Percentiles rank a stretch among this genome's conserved stretches.
phyloP scores from a whole-genome alignment of 169 alveolate genomes.

The Blepharisma undulans region DNA sequence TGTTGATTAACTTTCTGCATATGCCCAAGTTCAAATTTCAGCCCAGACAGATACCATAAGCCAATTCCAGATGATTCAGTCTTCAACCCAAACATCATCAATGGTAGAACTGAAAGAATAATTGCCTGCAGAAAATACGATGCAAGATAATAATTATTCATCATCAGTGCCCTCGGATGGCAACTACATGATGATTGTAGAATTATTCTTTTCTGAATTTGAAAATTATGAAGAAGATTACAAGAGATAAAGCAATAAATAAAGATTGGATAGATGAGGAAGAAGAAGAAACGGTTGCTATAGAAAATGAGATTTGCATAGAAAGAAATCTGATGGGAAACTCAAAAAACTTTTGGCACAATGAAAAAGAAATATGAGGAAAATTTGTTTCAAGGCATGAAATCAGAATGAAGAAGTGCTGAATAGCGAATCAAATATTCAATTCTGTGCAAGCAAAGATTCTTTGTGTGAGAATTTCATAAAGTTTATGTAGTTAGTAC shows the following conservation, averaged over 20 bases:
- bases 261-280: too few species aligned
- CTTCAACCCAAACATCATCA: background rate
- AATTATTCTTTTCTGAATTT: background rate
- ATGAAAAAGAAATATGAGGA: background rate
- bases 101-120: background rate
- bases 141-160: background rate
- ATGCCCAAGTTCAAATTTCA: background rate
- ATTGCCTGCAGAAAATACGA: background rate
- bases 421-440: background rate
- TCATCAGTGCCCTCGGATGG: background rate
- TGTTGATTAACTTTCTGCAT: too few species aligned
- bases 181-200: background rate
- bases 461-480: too few species aligned
- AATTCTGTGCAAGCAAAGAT: background rate
- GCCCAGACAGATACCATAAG: too few species aligned
- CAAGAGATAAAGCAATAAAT: too few species aligned
- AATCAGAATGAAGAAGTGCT: background rate
- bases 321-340: too few species aligned
- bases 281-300: too few species aligned
- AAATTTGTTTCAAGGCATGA: background rate
- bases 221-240: background rate
- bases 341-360: too few species aligned
- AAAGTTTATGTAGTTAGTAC: too few species aligned
- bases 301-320: too few species aligned
- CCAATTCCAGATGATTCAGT: background rate